phyloP scores from a whole-genome alignment of 2,329 filamentous ascomycete species.

The Aspergillus fumigatus region DNA sequence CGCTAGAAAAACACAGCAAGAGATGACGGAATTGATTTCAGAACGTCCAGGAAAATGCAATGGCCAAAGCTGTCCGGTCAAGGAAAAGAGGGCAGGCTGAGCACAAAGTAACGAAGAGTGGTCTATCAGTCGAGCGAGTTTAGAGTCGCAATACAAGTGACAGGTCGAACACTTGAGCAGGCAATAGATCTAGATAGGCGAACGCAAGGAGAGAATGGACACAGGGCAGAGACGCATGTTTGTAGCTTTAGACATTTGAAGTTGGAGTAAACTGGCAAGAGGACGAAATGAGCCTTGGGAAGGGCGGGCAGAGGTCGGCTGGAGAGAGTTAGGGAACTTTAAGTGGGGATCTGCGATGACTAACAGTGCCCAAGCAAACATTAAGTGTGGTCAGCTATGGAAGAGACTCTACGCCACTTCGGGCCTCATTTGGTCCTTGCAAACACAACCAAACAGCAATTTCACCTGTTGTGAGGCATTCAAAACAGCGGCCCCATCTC shows the following conservation, averaged over 20 bases:
- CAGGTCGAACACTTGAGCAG: conserved; percentile 13
- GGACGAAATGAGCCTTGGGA: conserved; percentile 2
- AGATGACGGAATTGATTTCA: conserved; percentile 9
- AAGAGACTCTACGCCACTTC: conserved; percentile 14
- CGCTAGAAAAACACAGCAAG: conserved; percentile 14
- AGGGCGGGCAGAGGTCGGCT: conserved; percentile 5
- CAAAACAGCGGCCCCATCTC: neutral
- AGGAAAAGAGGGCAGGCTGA: neutral
- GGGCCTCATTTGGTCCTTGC: conserved; percentile 6
- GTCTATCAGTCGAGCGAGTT: conserved; percentile 15
- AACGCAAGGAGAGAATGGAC: conserved; percentile 6
- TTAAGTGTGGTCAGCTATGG: neutral
- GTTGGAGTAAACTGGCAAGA: neutral
- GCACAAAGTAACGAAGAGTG: conserved; percentile 5
- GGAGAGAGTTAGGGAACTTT: conserved; percentile 7
- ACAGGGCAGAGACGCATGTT: conserved; percentile 8
- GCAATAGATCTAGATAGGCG: conserved; percentile 16
- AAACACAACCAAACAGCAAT: conserved; percentile 17
- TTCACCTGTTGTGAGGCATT: neutral
- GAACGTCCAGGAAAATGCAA: neutral
- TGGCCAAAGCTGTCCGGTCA: neutral
- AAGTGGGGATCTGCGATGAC: conserved; percentile 21
- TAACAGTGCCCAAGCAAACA: conserved; percentile 17
- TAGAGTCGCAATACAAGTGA: conserved; percentile 11
- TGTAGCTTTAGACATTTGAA: conserved; percentile 1